phyloP scores from a whole-genome alignment of 1,284 basidiomycete species.

The Malassezia pachydermatis region DNA sequence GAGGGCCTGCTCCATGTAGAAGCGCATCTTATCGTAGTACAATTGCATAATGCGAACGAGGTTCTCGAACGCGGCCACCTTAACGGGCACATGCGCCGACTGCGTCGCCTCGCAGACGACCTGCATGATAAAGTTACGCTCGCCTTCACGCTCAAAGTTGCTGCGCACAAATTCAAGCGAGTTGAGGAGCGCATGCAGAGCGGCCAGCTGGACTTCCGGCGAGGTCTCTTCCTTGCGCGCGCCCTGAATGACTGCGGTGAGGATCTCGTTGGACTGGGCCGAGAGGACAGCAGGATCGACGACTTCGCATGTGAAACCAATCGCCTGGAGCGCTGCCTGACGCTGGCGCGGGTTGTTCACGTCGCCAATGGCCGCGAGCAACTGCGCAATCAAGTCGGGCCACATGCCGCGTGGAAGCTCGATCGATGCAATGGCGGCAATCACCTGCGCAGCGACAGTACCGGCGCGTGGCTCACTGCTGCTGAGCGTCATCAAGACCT shows the following conservation, averaged over 20 bases:
- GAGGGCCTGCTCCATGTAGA: conserved; percentile 98
- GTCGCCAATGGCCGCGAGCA: conserved; percentile 77
- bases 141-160: conserved; percentile 79
- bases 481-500: conserved; percentile 69
- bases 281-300: conserved; percentile 68
- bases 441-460: conserved; percentile 79
- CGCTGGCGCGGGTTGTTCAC: conserved; percentile 65
- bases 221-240: conserved; percentile 83
- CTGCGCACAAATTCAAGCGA: conserved; percentile 94
- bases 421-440: conserved; percentile 83
- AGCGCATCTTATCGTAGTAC: conserved; percentile 98
- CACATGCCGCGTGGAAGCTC: conserved; percentile 80
- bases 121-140: conserved; percentile 99
- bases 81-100: conserved; percentile 61
- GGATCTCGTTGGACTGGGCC: conserved; percentile 85
- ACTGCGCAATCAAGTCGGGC: conserved; percentile 76
- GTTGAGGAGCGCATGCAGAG: conserved; percentile 84
- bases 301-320: conserved; percentile 92
- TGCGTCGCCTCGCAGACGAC: conserved; percentile 98
- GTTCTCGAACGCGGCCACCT: conserved; percentile 63
- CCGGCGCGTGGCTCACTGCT: conserved; percentile 67
- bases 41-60: conserved; percentile 92
- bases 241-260: conserved; percentile 96
- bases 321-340: conserved; percentile 82
- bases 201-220: conserved; percentile 86